Evolutionary conservation across 2,329 filamentous ascomycete species (phyloP), one percentile per base, ranked within the genome.

Genomic region (Neopestalotiopsis clavispora): DNA sequence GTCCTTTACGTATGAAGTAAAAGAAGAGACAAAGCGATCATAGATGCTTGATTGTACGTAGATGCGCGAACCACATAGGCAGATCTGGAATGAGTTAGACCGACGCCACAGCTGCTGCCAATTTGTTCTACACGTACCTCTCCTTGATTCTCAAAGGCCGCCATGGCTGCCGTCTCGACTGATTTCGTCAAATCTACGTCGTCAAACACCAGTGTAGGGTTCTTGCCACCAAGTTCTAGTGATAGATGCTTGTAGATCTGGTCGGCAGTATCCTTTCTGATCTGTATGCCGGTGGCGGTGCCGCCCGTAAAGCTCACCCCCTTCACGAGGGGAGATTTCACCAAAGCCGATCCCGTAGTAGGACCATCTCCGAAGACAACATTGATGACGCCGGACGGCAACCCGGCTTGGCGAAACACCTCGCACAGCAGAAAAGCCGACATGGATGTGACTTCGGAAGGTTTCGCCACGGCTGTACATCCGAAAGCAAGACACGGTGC

Each of bases 141-240:
- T 59, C 78, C 78, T 63, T 79, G 76, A 64, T 79, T 80, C 59
- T 79, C 76, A 60, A 80, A 80, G 0, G 75, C 74, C 0, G 74
- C 76, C 49, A 67, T 73, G 14, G 75, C 75, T 1, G 76, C 75
- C 7, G 74, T 72, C 71, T 89, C 88, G 62, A 91, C 86, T 9
- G 86, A 84, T 72, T 85, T 84, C n/a, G 86, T 84, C 28, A 86
- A 71, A 64, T 85, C 82, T 9, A 85, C 84, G 71, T 88, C 86
- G 6, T 83, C 82, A 70, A 88, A 87, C 12, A 88, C 83, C 17
- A 88, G 73, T 12, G 85, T 81, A 1, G 86, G 85, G 38, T 83
- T 85, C 76, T 88, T 87, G 64, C 86, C 85, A 40, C 86, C 85
- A 57, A 78, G 74, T 72, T 76, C 78, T 56, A 76, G 74, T 34